phyloP scores from a whole-genome alignment of 495 filamentous ascomycete species.

The Annulohypoxylon nitens region DNA sequence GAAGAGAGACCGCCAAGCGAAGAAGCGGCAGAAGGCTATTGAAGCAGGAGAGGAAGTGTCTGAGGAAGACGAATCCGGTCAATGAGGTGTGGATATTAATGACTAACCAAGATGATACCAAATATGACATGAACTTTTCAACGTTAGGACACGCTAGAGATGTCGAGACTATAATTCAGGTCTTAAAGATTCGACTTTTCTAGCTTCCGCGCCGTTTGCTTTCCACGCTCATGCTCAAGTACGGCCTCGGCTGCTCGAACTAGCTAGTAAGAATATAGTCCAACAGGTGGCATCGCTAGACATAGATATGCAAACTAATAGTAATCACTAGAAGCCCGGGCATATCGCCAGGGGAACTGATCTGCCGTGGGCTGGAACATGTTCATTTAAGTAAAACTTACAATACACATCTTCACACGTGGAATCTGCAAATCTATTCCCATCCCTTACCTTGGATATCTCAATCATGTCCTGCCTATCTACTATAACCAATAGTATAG shows the following conservation, averaged over 20 bases:
- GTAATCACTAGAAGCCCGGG: constrained; percentile 1
- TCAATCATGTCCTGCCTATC: background rate
- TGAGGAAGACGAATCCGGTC: constrained; percentile 66
- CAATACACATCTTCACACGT: background rate
- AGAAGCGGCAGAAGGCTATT: constrained; percentile 75
- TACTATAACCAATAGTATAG: background rate
- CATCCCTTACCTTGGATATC: constrained; percentile 8
- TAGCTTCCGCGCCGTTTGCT: background rate
- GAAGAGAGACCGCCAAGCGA: constrained; percentile 79
- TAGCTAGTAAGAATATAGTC: background rate
- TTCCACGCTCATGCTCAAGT: background rate
- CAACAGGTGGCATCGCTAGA: constrained; percentile 6
- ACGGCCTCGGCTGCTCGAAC: background rate
- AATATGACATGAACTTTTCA: background rate
- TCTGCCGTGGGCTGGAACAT: background rate
- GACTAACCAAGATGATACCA: background rate
- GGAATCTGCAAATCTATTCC: background rate
- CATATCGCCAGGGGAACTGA: background rate
- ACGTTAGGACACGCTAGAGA: background rate
- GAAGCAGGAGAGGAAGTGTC: constrained; percentile 78
- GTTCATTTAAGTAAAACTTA: constrained; percentile 4
- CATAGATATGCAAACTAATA: constrained; percentile 10
- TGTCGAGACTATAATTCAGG: background rate
- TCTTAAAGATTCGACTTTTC: background rate
- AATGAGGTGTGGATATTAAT: background rate